Percentiles rank a stretch among this genome's conserved stretches.
These are phyloP conservation scores for Plenodomus biglobosus DNA, from an alignment of 2,329 filamentous ascomycete genomes.

Conservation along the genomic window DNA sequence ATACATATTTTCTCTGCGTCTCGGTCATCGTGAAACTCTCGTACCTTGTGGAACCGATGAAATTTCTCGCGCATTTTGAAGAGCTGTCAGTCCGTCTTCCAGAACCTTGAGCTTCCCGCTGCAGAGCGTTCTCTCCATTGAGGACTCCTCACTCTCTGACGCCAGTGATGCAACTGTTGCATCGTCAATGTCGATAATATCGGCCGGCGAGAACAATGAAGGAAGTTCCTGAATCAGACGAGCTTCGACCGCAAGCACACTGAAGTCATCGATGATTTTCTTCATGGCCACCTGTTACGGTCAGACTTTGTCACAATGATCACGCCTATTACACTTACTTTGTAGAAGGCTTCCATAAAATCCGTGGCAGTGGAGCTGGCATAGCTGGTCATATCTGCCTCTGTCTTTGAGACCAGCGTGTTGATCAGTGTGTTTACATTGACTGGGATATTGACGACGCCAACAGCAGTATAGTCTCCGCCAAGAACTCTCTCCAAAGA, in stretches of 20 bases:
- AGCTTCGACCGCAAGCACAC: conserved; percentile 43
- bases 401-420: conserved; percentile 11
- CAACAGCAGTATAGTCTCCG: conserved; percentile 1
- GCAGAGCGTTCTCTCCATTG: conserved; percentile 9
- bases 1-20: no score
- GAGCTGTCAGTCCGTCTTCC: conserved; percentile 15
- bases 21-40: no score
- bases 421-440: conserved; percentile 14
- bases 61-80: conserved; percentile 3
- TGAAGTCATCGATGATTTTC: conserved; percentile 46
- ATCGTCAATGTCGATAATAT: conserved; percentile 21
- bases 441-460: background rate
- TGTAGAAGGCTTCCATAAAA: conserved; percentile 38
- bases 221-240: conserved; percentile 34
- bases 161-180: conserved; percentile 13
- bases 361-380: conserved; percentile 33
- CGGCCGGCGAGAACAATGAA: conserved; percentile 30
- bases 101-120: conserved; percentile 21
- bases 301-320: background rate
- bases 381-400: conserved; percentile 34
- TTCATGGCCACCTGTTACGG: conserved; percentile 46
- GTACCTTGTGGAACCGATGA: no score
- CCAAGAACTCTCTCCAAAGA: conserved; percentile 16
- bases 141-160: conserved; percentile 17
- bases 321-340: conserved; percentile 4